Base-by-base conservation (phyloP, 768 basidiomycete genomes). In the Xerocomus potaroensis region DNA sequence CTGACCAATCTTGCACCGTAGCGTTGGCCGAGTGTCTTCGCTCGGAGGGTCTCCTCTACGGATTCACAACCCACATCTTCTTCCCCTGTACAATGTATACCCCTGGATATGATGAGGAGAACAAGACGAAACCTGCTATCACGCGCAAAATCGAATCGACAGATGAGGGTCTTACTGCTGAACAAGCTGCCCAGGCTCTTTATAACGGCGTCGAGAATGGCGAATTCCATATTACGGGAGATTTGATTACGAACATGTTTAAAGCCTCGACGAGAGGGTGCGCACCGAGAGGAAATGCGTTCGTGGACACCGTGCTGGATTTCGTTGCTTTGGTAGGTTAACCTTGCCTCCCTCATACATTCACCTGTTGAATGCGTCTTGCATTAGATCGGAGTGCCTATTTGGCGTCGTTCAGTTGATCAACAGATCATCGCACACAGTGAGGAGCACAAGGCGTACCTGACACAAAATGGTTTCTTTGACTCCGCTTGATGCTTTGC, bases 1-100 rank as follows among this genome's bases (percentile, higher is more conserved):
- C 16, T 36, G 27, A 45, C 21, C 0, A 26, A 1, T 3, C 14
- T 23, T 7, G 9, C 5, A 24, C 8, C 18, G 7, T 8, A 92
- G 91, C 86, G 12, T 78, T 96, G 0, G 89, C 88, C 12, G 93
- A 96, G 48, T 76, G 84, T 0, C 73, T 96, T 12, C 83, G 85
- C 8, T 84, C 81, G 21, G 93, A 95, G 59, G 70, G 91, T 40
- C 69, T 82, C 51, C 71, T 93, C 7, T 91, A 94, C 61, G 78
- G 75, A 41, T 87, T 91, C 59, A 71, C 74, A 42, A 78, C 91
- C 6, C 90, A 93, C 53, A 79, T 89, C 35, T 91, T 81, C 68
- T 84, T 90, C 68, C 91, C 93, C 0, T 76, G 76, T 1, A 89
- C 89, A 1, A 94, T 96, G 71, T 77, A 71, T 53, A 81, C 80